Evolutionary conservation across 2,329 filamentous ascomycete species (phyloP), one percentile per base, ranked within the genome.

Genomic region (Dactylellina haptotyla): DNA sequence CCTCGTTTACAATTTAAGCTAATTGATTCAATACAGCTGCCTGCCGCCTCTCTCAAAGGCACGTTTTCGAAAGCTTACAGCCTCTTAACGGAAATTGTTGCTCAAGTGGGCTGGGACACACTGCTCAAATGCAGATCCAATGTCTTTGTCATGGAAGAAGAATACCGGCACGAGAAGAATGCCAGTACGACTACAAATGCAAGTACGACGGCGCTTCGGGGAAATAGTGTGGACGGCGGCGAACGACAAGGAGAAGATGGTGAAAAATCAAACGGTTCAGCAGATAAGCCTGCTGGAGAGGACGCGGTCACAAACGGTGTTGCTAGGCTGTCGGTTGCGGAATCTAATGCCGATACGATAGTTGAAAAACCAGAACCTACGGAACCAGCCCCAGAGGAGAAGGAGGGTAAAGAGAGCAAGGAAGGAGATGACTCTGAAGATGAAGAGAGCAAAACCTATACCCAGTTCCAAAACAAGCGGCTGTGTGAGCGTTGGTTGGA

Each of bases 71-170:
- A 97, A 79, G 95, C 95, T 0, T 99, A 99, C 82, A 89, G 89
- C 76, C 90, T 99, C 32, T 84, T 99, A 75, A 98, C 95, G 0
- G 94, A 97, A 80, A 94, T 99, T 84, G 96, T 94, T 0, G 90
- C 92, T 74, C 94, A 95, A 81, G 97, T 99, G 78, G 95, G 95
- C 39, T 99, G 95, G 95, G 95, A 99, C 78, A 92, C 97, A 79
- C 85, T 99, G 20, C 84, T 99, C 57, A 96, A 92, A 81, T 97
- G 96, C 78, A 87, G 95, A 77, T 98, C 94, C 83, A 93, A 94
- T 75, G 95, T 99, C 0, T 99, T 99, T 78, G 95, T 99, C 53
- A 99, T 99, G 95, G 95, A 99, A 80, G 95, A 99, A 79, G 95
- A 99, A 81, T 99, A 99, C 80, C 88, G 95, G 53, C 90, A 89